A percentile compares a stretch with the other conserved stretches of the same genome.
These are phyloP conservation scores for Kondoa malvinella DNA, from an alignment of 768 basidiomycete species.

Conservation along the genomic window DNA sequence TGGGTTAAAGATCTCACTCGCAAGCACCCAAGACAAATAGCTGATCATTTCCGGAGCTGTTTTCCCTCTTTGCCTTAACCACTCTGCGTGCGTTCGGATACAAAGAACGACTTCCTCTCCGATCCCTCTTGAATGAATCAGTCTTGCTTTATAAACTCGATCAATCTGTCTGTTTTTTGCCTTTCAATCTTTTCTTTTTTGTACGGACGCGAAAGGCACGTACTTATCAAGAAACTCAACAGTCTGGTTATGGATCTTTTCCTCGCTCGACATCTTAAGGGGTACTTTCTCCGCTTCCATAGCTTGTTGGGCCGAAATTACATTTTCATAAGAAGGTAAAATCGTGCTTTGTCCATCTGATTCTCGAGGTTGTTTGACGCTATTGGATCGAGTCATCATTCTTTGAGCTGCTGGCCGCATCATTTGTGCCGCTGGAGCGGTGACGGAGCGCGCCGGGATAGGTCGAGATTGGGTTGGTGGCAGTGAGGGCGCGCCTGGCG, in stretches of 20 bases:
- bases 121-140: background rate
- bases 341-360: background rate
- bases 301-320: background rate
- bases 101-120: background rate
- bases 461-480: background rate
- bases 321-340: background rate
- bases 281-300: background rate
- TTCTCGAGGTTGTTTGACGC: background rate
- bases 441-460: too few relatives aligned
- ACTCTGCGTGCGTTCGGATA: background rate
- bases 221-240: background rate
- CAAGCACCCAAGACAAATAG: background rate
- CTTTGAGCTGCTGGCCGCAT: too few relatives aligned
- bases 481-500: background rate
- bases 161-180: background rate
- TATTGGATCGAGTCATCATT: background rate
- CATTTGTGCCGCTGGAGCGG: too few relatives aligned
- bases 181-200: too few relatives aligned
- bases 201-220: too few relatives aligned
- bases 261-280: too few relatives aligned
- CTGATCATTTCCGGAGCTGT: background rate
- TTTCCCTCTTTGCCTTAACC: background rate
- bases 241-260: background rate
- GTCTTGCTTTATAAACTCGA: background rate
- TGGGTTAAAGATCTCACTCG: background rate